These are phyloP conservation scores for Trichoderma atroviride DNA, from an alignment of 2,329 filamentous ascomycete genomes.

Conservation along the genomic window DNA sequence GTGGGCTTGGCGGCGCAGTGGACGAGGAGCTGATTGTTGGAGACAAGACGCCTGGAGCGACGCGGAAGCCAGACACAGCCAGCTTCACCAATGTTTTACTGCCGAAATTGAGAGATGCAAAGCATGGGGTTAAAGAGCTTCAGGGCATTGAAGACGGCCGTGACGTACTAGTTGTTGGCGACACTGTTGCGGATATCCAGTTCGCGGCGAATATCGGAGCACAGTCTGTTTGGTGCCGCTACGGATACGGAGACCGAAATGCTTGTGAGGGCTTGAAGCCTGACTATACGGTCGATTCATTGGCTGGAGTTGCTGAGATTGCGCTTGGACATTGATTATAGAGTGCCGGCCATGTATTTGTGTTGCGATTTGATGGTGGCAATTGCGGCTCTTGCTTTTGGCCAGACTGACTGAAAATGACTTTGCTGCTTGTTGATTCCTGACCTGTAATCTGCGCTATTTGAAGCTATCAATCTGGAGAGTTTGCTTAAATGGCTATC, in stretches of 20 bases:
- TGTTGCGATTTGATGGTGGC: not conserved
- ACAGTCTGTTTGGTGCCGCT: not conserved
- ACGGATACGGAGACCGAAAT: not conserved
- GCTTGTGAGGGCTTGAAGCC: not conserved
- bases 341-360: not conserved
- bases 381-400: not conserved
- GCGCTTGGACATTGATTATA: not conserved
- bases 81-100: not conserved
- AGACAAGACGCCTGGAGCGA: not conserved
- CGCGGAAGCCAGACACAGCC: not conserved
- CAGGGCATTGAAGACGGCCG: not conserved
- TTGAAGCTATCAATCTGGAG: not conserved
- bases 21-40: not conserved
- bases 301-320: not conserved
- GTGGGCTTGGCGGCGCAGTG: not conserved
- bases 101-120: not conserved
- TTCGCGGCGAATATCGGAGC: not conserved
- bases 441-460: not conserved
- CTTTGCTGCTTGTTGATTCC: not conserved
- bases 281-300: not conserved
- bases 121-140: not conserved
- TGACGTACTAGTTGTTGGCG: not conserved
- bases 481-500: not conserved
- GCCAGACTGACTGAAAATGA: not conserved
- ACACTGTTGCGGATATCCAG: not conserved